Conservation (phyloP, 108 stramenopile genomes). For the Parietichytrium sp. region DNA sequence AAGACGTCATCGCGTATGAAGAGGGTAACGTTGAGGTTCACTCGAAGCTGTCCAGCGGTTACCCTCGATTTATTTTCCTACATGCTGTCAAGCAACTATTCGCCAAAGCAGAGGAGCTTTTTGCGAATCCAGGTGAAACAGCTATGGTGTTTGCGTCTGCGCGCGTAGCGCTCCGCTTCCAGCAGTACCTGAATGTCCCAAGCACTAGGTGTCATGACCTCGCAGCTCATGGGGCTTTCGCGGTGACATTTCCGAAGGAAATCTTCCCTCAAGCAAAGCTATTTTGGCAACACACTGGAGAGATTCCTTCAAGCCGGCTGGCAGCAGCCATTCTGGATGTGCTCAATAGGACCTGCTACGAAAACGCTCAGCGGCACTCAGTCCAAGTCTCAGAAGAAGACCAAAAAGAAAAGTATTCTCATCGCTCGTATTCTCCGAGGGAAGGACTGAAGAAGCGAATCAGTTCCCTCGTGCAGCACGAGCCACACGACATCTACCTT, state of each 20-base stretch:
- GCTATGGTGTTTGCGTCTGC: slow-evolving; percentile 6
- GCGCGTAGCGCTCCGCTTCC: slow-evolving; percentile 24
- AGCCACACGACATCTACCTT: not conserved
- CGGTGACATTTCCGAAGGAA: not conserved
- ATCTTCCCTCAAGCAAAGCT: not conserved
- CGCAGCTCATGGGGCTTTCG: not conserved
- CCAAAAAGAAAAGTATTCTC: no score
- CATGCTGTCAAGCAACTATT: slow-evolving; percentile 36
- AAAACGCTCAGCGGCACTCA: slow-evolving; percentile 1
- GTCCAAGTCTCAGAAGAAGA: no score
- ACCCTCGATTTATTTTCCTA: slow-evolving; percentile 27
- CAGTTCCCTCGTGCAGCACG: not conserved
- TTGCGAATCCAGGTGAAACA: not conserved
- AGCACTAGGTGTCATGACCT: not conserved
- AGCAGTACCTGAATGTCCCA: not conserved
- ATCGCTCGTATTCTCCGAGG: not conserved
- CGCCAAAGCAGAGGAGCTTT: slow-evolving; percentile 35
- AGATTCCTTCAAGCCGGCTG: slow-evolving; percentile 14
- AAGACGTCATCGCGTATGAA: slow-evolving; percentile 12
- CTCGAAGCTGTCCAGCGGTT: slow-evolving; percentile 6
- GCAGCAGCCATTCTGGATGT: slow-evolving; percentile 36
- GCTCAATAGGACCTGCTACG: slow-evolving; percentile 16
- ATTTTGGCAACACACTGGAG: slow-evolving; percentile 34
- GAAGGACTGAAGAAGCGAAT: not conserved
- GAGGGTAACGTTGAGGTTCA: slow-evolving; percentile 8